Evolutionary conservation across 768 basidiomycete genomes (phyloP).

Genomic region (Hericium coralloides): DNA sequence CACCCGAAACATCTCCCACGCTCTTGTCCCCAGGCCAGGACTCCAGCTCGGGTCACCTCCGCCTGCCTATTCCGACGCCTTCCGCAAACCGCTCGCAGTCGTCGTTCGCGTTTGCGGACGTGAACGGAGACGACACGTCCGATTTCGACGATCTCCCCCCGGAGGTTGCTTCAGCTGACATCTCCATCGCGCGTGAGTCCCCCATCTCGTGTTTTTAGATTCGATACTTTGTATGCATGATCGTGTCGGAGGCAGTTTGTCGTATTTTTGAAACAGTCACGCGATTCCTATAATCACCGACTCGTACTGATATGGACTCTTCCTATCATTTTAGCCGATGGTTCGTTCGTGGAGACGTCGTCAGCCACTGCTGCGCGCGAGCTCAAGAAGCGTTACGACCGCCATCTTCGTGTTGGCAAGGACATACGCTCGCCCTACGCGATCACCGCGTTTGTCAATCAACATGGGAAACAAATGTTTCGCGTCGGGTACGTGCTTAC

Average conservation of each 20-base stretch:
- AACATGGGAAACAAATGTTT: conserved; percentile 70
- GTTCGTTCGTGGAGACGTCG: conserved; percentile 72
- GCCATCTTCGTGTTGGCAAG: conserved; percentile 54
- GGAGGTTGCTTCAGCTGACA: conserved; percentile 23
- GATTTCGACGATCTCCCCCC: conserved; percentile 19
- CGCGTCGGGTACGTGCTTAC: conserved; percentile 57
- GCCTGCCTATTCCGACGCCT: conserved; percentile 14
- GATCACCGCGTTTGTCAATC: conserved; percentile 76
- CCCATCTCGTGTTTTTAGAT: not conserved
- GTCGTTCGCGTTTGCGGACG: conserved; percentile 12
- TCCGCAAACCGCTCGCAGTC: conserved; percentile 15
- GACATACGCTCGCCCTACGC: conserved; percentile 69
- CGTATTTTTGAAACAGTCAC: no score
- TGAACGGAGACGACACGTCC: conserved; percentile 5
- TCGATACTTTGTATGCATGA: no score
- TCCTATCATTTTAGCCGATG: conserved; percentile 41
- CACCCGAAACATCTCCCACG: not conserved
- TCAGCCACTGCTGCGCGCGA: conserved; percentile 69
- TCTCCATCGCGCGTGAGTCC: conserved; percentile 24
- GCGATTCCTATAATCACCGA: no score
- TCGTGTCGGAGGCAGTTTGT: no score
- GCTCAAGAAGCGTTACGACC: conserved; percentile 70
- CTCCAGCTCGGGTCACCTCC: conserved; percentile 6
- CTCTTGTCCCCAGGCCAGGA: not conserved
- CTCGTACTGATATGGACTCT: not conserved